Evolutionary conservation across 805 yeast genomes (phyloP), one percentile per base, ranked within the genome.

Genomic region (Candida tallmaniae): DNA sequence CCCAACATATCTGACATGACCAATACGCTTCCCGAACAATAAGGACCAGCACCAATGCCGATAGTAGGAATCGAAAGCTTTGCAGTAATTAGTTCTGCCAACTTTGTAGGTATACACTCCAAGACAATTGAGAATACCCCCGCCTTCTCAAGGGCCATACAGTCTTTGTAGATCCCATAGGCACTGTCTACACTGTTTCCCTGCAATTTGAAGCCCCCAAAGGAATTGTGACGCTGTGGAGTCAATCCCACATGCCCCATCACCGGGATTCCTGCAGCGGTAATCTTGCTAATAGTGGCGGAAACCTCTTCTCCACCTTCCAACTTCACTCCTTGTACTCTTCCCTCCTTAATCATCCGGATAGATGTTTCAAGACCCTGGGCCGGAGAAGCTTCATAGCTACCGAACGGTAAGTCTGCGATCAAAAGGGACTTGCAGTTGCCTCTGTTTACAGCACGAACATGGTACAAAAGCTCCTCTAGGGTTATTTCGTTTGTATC

Each of bases 31-130:
- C 96, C 97, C 23, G 84, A 75, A 6, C 90, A 81, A 6, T 62
- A 62, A 15, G 78, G 74, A 0, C 98, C 97, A 0, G 97, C 96
- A 4, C 98, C 98, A 31, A 90, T 90, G 3, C 98, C 98, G 45
- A 90, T 88, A 1, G 94, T 84, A 0, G 97, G 97, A 1, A 90
- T 67, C 1, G 53, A 32, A 21, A 88, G 54, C 10, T 65, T 61
- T 2, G 66, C 53, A 0, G 96, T 83, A 19, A 93, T 76, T 36
- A 65, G 62, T 28, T 65, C 55, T 0, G 90, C 90, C 9, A 93
- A 60, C 37, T 70, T 71, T 36, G 74, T 75, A 1, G 98, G 98
- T 4, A 90, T 74, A 33, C 97, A 94, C 49, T 90, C 98, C 2
- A 90, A 54, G 2, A 90, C 78, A 2, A 88, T 50, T 32, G 82